Evolutionary conservation across 768 basidiomycete genomes (phyloP).

Genomic region (Goffeauzyma gilvescens): DNA sequence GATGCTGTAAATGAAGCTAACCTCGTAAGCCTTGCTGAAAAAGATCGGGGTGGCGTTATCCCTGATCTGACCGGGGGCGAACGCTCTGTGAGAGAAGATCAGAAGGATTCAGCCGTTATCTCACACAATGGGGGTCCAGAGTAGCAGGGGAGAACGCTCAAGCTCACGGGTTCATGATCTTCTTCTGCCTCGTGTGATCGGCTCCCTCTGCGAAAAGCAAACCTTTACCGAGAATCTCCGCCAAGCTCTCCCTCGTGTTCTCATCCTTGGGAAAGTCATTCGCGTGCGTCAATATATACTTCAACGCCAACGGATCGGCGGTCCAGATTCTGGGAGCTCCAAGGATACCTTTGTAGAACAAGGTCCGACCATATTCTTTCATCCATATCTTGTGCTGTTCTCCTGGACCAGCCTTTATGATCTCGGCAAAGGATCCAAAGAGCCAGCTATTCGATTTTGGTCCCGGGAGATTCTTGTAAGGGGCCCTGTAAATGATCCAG

Average conservation of each 20-base stretch:
- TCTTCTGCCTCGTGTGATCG: slow-evolving; percentile 53
- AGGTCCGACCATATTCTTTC: slow-evolving; percentile 15
- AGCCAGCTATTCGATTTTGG: slow-evolving; percentile 1
- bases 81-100: slow-evolving; percentile 36
- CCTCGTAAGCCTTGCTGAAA: slow-evolving; percentile 41
- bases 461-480: slow-evolving; percentile 8
- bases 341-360: slow-evolving; percentile 11
- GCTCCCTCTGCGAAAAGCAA: slow-evolving; percentile 35
- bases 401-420: slow-evolving; percentile 12
- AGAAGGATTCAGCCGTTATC: no score
- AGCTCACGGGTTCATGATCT: slow-evolving; percentile 37
- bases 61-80: slow-evolving; percentile 39
- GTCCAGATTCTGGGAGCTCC: slow-evolving; percentile 51
- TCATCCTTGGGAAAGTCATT: slow-evolving; percentile 54
- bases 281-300: slow-evolving; percentile 54
- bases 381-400: slow-evolving; percentile 16
- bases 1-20: slow-evolving; percentile 21
- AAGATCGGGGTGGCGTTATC: slow-evolving; percentile 41
- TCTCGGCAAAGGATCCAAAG: not conserved
- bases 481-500: not conserved
- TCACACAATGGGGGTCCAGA: no score
- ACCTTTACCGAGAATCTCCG: slow-evolving; percentile 57
- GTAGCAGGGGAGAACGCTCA: slow-evolving; percentile 33
- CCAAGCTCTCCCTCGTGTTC: slow-evolving; percentile 55
- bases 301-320: slow-evolving; percentile 55